Percentiles rank a stretch among this genome's conserved stretches.
Conservation (phyloP, 306 rosid species). For the Abrus pulchellus region DNA sequence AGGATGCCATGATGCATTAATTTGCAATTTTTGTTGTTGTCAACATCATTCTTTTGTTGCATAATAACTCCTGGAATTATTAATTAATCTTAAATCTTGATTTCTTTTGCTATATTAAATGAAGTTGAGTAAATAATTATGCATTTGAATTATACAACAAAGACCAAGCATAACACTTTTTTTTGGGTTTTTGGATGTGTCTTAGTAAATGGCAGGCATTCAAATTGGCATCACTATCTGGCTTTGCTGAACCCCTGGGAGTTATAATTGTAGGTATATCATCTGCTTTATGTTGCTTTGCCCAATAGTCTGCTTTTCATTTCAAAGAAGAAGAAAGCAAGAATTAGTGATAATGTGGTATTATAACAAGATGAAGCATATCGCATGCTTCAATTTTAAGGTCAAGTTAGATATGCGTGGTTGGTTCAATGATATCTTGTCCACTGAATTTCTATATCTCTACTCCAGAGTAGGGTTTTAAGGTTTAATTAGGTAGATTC, state of each 20-base stretch:
- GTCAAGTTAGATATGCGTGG: constrained; percentile 22
- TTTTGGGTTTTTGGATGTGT: constrained; percentile 40
- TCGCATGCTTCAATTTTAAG: constrained; percentile 28
- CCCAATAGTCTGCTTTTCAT: constrained; percentile 28
- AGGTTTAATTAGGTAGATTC: constrained; percentile 20
- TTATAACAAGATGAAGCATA: constrained; percentile 28
- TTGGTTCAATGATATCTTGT: not conserved
- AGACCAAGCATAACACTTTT: not conserved
- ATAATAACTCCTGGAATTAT: constrained; percentile 6
- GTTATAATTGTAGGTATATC: constrained; percentile 89
- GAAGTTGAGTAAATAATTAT: constrained; percentile 40
- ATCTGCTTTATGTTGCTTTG: constrained; percentile 47
- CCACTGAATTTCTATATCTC: constrained; percentile 23
- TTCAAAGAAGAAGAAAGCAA: constrained; percentile 33
- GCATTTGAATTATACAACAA: constrained; percentile 22
- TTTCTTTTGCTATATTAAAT: constrained; percentile 33
- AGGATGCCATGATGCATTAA: constrained; percentile 16
- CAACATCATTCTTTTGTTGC: constrained; percentile 34
- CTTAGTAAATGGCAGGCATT: constrained; percentile 98
- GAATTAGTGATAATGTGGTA: constrained; percentile 20
- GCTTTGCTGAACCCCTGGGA: constrained; percentile 95
- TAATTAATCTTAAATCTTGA: constrained; percentile 29
- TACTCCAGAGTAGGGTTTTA: constrained; percentile 21
- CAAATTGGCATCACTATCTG: constrained; percentile 97
- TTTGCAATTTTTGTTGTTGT: constrained; percentile 29